These are phyloP conservation scores for Irineochytrium annulatum DNA, from an alignment of 192 early-diverging fungal species.

Conservation along the genomic window DNA sequence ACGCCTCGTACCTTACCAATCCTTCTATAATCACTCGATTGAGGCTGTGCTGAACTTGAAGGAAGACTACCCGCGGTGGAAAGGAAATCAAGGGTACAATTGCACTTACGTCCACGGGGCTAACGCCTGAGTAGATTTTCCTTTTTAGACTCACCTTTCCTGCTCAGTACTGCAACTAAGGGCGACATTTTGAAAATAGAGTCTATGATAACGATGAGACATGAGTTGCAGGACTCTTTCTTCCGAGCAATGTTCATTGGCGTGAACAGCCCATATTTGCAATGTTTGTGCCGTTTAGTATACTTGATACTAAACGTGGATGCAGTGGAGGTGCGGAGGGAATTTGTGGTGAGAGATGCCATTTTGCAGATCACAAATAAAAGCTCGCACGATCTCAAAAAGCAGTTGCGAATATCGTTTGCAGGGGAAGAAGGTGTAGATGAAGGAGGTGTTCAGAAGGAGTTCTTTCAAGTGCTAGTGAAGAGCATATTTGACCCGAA, in stretches of 20 bases:
- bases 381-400: constrained; percentile 78
- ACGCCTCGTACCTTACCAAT: constrained; percentile 32
- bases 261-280: constrained; percentile 43
- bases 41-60: constrained; percentile 41
- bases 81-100: constrained; percentile 27
- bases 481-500: constrained; percentile 74
- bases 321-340: constrained; percentile 33
- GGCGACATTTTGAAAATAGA: constrained; percentile 45
- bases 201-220: constrained; percentile 43
- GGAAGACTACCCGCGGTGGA: constrained; percentile 45
- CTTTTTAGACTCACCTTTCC: constrained; percentile 36
- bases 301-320: background rate
- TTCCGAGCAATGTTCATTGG: constrained; percentile 52
- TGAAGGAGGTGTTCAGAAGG: constrained; percentile 90
- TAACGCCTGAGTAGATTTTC: constrained; percentile 28
- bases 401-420: constrained; percentile 87
- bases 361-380: constrained; percentile 70
- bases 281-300: constrained; percentile 13
- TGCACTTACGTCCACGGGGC: background rate
- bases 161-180: constrained; percentile 33
- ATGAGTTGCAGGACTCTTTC: constrained; percentile 46
- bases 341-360: constrained; percentile 36
- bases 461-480: constrained; percentile 88
- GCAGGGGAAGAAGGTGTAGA: constrained; percentile 88
- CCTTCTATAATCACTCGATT: constrained; percentile 45